Conservation (phyloP, 257 asterid genomes). For the Misopates orontium region DNA sequence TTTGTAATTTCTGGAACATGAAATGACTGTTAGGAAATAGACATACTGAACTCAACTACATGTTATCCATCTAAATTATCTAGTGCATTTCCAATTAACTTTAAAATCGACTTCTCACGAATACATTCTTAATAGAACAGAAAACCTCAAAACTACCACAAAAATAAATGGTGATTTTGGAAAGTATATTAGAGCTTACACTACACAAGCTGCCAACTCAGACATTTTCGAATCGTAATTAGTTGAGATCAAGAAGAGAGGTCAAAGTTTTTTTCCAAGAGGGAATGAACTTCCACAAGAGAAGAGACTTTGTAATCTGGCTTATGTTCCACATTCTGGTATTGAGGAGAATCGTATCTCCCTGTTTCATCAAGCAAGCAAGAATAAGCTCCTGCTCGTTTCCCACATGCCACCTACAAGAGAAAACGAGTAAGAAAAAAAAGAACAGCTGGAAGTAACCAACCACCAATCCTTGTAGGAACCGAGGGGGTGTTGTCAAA, state of each 20-base stretch:
- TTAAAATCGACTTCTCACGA: too few species aligned
- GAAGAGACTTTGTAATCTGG: constrained; percentile 84
- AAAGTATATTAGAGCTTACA: too few species aligned
- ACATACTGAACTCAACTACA: too few species aligned
- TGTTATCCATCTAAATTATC: too few species aligned
- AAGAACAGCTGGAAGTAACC: neutral
- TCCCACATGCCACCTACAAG: constrained; percentile 90
- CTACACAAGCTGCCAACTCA: neutral
- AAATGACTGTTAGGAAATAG: too few species aligned
- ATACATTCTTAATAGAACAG: too few species aligned
- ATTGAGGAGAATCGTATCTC: constrained; percentile 67
- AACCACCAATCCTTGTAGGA: neutral
- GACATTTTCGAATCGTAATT: neutral
- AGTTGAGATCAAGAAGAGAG: constrained; percentile 43
- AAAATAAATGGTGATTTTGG: too few species aligned
- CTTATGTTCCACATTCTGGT: constrained; percentile 50
- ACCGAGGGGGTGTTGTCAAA: too few species aligned
- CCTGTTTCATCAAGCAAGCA: constrained; percentile 95
- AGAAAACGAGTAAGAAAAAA: constrained; percentile 1
- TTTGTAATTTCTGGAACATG: too few species aligned
- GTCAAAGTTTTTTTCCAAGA: constrained; percentile 61
- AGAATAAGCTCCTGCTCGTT: constrained; percentile 80
- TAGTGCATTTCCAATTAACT: too few species aligned
- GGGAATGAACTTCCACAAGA: constrained; percentile 58
- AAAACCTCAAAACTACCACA: too few species aligned